Evolutionary conservation across 2,329 filamentous ascomycete genomes (phyloP).

Genomic region (Shiraia sp.): DNA sequence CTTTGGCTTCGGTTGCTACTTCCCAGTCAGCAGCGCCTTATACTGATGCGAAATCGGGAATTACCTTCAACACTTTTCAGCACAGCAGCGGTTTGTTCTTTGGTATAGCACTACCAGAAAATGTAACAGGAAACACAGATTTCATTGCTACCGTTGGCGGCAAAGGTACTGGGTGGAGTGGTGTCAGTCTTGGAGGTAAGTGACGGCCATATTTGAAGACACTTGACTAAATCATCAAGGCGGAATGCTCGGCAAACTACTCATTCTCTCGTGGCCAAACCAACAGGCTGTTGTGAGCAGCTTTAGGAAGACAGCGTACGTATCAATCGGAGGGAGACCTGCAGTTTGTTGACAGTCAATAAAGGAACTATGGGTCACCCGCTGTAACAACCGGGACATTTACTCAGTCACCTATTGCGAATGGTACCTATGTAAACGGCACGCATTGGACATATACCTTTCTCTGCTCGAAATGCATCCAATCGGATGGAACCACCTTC

Average conservation of each 20-base stretch:
- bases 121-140: constrained; percentile 49
- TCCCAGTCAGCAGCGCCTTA: constrained; percentile 28
- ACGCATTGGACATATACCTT: constrained; percentile 61
- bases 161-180: constrained; percentile 54
- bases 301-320: constrained; percentile 48
- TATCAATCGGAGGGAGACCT: neutral
- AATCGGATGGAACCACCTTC: constrained; percentile 34
- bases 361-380: constrained; percentile 52
- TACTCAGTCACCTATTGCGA: constrained; percentile 51
- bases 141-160: constrained; percentile 59
- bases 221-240: constrained; percentile 18
- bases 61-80: constrained; percentile 29
- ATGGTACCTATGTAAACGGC: constrained; percentile 57
- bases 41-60: constrained; percentile 32
- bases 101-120: constrained; percentile 53
- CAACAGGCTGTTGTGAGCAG: constrained; percentile 50
- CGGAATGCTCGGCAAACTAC: constrained; percentile 53
- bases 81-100: constrained; percentile 49
- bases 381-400: constrained; percentile 51
- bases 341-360: neutral
- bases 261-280: constrained; percentile 57
- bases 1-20: constrained; percentile 12
- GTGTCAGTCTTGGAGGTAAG: constrained; percentile 47
- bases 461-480: constrained; percentile 50
- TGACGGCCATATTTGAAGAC: too few species aligned